Evolutionary conservation across 768 basidiomycete genomes (phyloP).

Genomic region (Panellus pusillus): DNA sequence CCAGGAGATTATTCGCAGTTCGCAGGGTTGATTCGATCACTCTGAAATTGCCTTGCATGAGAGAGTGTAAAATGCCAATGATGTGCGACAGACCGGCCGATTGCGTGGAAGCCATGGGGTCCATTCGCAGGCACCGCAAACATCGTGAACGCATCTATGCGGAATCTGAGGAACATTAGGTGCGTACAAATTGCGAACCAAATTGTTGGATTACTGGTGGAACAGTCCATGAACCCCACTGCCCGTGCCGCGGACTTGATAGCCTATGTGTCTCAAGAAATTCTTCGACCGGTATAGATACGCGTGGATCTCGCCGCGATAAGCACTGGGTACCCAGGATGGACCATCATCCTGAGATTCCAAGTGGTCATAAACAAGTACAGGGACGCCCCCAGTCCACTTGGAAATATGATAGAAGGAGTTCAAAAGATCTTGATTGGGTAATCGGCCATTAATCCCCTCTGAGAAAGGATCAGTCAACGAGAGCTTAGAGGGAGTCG

Average conservation of each 20-base stretch:
- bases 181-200: not conserved
- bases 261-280: constrained; percentile 66
- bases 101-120: constrained; percentile 92
- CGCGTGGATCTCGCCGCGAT: constrained; percentile 48
- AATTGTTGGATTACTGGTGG: constrained; percentile 59
- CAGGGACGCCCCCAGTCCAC: constrained; percentile 73
- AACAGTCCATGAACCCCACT: constrained; percentile 91
- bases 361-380: constrained; percentile 78
- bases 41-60: constrained; percentile 35
- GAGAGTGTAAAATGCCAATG: constrained; percentile 11
- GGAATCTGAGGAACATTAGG: constrained; percentile 55
- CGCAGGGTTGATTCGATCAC: constrained; percentile 88
- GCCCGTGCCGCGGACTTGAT: constrained; percentile 75
- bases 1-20: constrained; percentile 91
- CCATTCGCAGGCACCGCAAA: constrained; percentile 86
- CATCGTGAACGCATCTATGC: constrained; percentile 92
- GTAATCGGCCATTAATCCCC: constrained; percentile 91
- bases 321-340: constrained; percentile 45
- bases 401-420: constrained; percentile 72
- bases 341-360: constrained; percentile 41
- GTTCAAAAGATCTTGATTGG: constrained; percentile 94
- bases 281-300: constrained; percentile 65
- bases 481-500: not conserved
- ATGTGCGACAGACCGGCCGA: constrained; percentile 68
- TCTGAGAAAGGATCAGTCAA: constrained; percentile 48